phyloP scores from a whole-genome alignment of 768 basidiomycete genomes.

The Dictyophora rubrovolvata region DNA sequence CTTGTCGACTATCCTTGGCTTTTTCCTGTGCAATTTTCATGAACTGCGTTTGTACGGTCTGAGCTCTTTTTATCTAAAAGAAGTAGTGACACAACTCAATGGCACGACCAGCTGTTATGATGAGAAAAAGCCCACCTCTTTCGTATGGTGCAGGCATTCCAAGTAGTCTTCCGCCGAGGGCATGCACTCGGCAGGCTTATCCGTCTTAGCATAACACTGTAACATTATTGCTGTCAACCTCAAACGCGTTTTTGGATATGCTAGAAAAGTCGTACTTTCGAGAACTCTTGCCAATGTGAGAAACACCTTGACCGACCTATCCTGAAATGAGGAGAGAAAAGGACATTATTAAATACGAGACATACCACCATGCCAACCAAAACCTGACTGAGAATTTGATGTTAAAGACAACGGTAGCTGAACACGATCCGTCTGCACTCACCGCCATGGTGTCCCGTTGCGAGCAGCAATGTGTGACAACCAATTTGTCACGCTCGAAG shows the following conservation, averaged over 20 bases:
- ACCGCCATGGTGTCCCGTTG: conserved; percentile 28
- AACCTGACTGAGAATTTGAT: conserved; percentile 44
- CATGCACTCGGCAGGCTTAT: conserved; percentile 63
- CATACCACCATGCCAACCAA: conserved; percentile 51
- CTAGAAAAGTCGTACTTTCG: conserved; percentile 36
- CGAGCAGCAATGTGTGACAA: conserved; percentile 1
- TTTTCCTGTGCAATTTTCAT: conserved; percentile 54
- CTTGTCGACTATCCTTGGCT: conserved; percentile 60
- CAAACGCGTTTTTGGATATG: not conserved
- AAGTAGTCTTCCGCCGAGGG: conserved; percentile 75
- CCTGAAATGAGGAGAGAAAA: conserved; percentile 6
- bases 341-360: not conserved
- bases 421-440: conserved; percentile 12
- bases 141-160: conserved; percentile 81
- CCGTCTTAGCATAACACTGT: conserved; percentile 80
- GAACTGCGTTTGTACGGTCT: conserved; percentile 62
- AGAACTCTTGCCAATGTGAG: conserved; percentile 86
- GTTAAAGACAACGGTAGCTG: not conserved
- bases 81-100: not conserved
- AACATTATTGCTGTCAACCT: not conserved
- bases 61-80: conserved; percentile 50
- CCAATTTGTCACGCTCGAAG: conserved; percentile 6
- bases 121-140: conserved; percentile 55
- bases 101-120: not conserved
- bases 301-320: conserved; percentile 81